Conservation (phyloP, 495 filamentous ascomycete genomes). For the Symbiotaphrina buchneri region DNA sequence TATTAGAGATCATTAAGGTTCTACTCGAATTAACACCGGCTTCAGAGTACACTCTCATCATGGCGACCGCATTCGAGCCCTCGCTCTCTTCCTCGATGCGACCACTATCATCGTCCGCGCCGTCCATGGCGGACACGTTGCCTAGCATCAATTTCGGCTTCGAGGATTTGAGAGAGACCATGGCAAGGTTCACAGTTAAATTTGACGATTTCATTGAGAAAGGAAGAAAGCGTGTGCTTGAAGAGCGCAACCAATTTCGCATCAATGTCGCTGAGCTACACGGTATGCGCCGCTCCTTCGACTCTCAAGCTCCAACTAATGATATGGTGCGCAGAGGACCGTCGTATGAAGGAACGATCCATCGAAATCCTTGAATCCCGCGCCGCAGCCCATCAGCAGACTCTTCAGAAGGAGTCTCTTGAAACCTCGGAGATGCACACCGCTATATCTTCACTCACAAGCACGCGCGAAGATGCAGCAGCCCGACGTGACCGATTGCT, state of each 20-base stretch:
- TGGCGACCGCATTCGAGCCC: slow-evolving; percentile 69
- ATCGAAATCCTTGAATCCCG: slow-evolving; percentile 70
- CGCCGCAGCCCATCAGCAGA: slow-evolving; percentile 51
- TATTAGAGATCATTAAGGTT: too few species aligned
- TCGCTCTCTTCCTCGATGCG: slow-evolving; percentile 61
- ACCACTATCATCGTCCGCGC: slow-evolving; percentile 32
- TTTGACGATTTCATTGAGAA: slow-evolving; percentile 91
- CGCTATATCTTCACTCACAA: slow-evolving; percentile 49
- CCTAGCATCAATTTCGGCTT: slow-evolving; percentile 91
- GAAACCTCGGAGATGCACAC: slow-evolving; percentile 77
- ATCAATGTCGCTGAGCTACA: slow-evolving; percentile 77
- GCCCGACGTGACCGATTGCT: slow-evolving; percentile 48
- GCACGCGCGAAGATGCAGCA: slow-evolving; percentile 54
- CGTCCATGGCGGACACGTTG: slow-evolving; percentile 57
- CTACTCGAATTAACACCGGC: too few species aligned
- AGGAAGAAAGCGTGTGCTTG: slow-evolving; percentile 67
- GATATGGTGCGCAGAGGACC: slow-evolving; percentile 39
- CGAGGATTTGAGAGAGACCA: slow-evolving; percentile 82
- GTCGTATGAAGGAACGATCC: slow-evolving; percentile 69
- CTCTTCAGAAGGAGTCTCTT: slow-evolving; percentile 62
- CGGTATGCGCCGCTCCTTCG: slow-evolving; percentile 25
- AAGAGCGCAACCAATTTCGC: slow-evolving; percentile 83
- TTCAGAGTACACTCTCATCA: too few species aligned
- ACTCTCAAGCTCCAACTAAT: neutral
- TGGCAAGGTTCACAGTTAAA: slow-evolving; percentile 75